phyloP scores from a whole-genome alignment of 306 rosid species.

The Echinosophora koreensis region DNA sequence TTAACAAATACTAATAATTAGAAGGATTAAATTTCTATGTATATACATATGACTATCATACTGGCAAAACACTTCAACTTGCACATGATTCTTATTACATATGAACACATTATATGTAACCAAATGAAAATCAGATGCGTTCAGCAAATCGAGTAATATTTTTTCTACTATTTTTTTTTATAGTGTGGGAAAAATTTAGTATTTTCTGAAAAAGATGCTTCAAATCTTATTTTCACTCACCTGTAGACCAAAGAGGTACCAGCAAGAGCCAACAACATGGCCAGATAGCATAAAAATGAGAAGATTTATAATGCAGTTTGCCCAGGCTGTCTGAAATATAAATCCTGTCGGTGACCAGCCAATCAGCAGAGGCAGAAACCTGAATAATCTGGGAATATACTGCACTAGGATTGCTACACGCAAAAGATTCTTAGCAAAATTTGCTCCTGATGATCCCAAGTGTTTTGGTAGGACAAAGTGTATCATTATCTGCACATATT shows the following conservation, averaged over 20 bases:
- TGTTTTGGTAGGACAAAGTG: conserved; percentile 54
- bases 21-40: neutral
- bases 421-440: conserved; percentile 74
- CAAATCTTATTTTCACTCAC: conserved; percentile 47
- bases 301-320: conserved; percentile 79
- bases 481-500: conserved; percentile 63
- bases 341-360: conserved; percentile 65
- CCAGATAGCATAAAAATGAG: conserved; percentile 72
- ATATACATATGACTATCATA: neutral
- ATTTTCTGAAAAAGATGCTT: neutral
- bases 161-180: neutral
- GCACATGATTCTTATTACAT: no score
- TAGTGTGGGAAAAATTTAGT: neutral
- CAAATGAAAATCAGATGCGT: no score
- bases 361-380: conserved; percentile 72
- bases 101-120: no score
- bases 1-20: conserved; percentile 5
- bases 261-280: conserved; percentile 79
- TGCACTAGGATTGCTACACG: conserved; percentile 70
- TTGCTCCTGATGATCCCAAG: conserved; percentile 68
- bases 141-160: conserved; percentile 2
- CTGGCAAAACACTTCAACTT: neutral
- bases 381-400: conserved; percentile 74
- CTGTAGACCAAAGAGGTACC: conserved; percentile 91
- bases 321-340: conserved; percentile 92